Base-by-base conservation (phyloP, 306 rosid genomes). In the Ziziphus jujuba region DNA sequence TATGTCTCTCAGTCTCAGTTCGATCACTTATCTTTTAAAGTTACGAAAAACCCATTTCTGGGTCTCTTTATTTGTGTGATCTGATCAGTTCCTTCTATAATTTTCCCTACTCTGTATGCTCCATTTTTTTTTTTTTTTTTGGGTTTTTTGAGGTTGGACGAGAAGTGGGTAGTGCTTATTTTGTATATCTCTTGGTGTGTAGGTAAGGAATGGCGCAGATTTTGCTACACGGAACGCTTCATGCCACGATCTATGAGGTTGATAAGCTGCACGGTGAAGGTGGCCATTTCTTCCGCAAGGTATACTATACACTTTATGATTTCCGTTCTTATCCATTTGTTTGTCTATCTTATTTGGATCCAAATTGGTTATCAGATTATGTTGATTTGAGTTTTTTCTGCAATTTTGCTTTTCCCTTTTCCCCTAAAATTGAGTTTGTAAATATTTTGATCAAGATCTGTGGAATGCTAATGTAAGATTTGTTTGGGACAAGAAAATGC, bases 191-290 rank as follows among this genome's bases (percentile, higher is more conserved):
- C 61, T 70, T 9, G 20, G 14, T 49, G 12, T 73, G 71, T 66
- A 92, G 98, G 86, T 83, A 87, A 77, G 60, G 80, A 74, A 92
- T 93, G 98, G 90, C 92, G 19, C 80, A 72, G 57, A 77, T 59
- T 69, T 79, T 81, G 81, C 91, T 93, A 50, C 98, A 93, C 56
- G 98, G 98, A 0, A 90, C 87, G 69, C 97, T 93, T 60, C 98
- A 93, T 48, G 98, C 66, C 33, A 88, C 98, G 57, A 73, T 93
- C 82, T 88, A 56, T 34, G 98, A 90, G 87, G 87, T 93, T 6
- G 97, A 93, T 63, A 77, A 20, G 65, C 76, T 93, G 67, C 64
- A 72, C 2, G 34, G 48, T 7, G 81, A 79, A 2, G 84, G 81
- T 6, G 84, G 85, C 63, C 83, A 84, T 66, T 43, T 92, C 77